Conservation (phyloP, 2,329 filamentous ascomycete species). For the Venturia carpophila region DNA sequence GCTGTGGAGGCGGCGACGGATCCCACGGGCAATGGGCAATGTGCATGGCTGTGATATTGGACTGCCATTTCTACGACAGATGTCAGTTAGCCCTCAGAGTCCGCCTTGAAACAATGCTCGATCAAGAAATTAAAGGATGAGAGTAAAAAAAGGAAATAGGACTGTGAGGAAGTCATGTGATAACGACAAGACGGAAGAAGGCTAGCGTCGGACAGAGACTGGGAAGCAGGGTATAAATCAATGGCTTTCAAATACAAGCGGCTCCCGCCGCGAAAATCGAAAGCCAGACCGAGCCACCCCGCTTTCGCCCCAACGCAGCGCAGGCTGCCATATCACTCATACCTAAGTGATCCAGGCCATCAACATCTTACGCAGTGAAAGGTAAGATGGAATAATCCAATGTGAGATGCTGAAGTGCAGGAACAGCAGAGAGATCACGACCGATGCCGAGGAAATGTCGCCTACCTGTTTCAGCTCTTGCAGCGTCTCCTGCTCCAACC, state of each 20-base stretch:
- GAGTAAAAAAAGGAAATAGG: neutral
- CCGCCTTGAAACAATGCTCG: neutral
- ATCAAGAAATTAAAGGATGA: neutral
- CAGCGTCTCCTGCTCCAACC: constrained; percentile 78
- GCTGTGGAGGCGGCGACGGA: constrained; percentile 62
- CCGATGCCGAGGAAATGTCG: constrained; percentile 21
- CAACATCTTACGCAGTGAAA: neutral
- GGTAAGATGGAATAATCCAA: neutral
- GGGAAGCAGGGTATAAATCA: constrained; percentile 17
- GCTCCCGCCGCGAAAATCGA: constrained; percentile 9
- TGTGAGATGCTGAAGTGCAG: constrained; percentile 1
- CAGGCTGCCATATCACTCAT: constrained; percentile 16
- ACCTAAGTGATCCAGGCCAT: neutral
- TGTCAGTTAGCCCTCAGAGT: neutral
- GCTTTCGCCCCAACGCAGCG: constrained; percentile 17
- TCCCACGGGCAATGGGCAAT: constrained; percentile 95
- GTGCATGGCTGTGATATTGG: constrained; percentile 74
- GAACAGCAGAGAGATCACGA: constrained; percentile 1
- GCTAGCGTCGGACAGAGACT: constrained; percentile 16
- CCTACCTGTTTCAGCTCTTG: constrained; percentile 83
- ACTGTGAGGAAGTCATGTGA: constrained; percentile 15
- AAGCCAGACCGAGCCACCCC: constrained; percentile 15
- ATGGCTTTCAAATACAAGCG: constrained; percentile 17
- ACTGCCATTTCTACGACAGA: constrained; percentile 72
- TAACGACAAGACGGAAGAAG: neutral